Evolutionary conservation across 2,329 filamentous ascomycete genomes (phyloP), one percentile per base, ranked within the genome.

Genomic region (Cladosporium sp.): DNA sequence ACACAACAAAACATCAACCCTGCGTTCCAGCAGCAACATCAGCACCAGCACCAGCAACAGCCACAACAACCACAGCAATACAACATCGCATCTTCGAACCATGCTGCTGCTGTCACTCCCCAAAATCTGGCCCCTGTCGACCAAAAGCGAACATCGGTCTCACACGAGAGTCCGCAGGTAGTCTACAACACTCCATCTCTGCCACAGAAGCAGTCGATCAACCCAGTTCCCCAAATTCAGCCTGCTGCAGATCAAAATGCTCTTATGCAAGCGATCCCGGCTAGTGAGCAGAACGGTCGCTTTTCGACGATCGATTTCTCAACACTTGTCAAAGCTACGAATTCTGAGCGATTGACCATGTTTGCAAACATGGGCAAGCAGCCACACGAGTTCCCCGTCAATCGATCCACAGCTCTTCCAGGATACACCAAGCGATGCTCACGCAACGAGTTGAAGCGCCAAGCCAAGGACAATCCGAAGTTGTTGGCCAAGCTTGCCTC

Each of bases 351-450:
- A 21, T 68, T 84, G 69, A 78, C 79, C 70, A 78, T 78, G 70
- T 81, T 79, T 58, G 76, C 81, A 67, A 80, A 78, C 66, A 70
- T 84, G 62, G 80, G 81, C 59, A 74, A 76, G 52, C 74, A 79
- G 59, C 73, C 79, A 1, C 72, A 78, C 26, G 80, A 83, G 58
- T 75, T 79, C 54, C 74, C 78, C 15, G 77, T 79, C 61, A 82
- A 81, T 72, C 79, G 80, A 73, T 80, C 80, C 78, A 78, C 79
- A 52, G 76, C 77, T 3, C 69, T 83, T 10, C 81, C 82, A 0
- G 67, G 76, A 18, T 82, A 82, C 65, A 74, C 74, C 2, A 73
- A 78, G 41, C 77, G 82, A 32, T 79, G 79, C 62, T 84, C 82
- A 18, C 75, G 80, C 54, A 82, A 80, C 58, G 81, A 83, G 47